Evolutionary conservation across 495 filamentous ascomycete species (phyloP).

Genomic region (Umbilicaria muhlenbergii): DNA sequence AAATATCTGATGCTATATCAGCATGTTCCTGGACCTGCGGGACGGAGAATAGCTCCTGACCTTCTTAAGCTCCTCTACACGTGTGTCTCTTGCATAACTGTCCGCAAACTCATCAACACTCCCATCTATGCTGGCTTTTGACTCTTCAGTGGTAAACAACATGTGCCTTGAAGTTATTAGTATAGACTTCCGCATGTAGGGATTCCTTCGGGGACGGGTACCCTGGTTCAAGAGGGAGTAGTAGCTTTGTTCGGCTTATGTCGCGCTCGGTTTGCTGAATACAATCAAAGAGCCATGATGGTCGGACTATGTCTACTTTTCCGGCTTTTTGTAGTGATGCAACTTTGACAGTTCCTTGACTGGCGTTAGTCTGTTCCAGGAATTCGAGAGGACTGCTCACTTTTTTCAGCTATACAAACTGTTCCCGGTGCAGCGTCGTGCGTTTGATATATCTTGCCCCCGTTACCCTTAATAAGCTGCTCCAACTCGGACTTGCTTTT

Average conservation of each 20-base stretch:
- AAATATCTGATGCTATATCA: constrained; percentile 20
- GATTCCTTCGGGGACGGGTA: constrained; percentile 25
- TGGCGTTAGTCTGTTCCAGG: constrained; percentile 1
- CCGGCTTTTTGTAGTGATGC: constrained; percentile 61
- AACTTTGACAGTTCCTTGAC: constrained; percentile 59
- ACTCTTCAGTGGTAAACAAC: constrained; percentile 34
- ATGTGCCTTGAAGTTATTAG: constrained; percentile 28
- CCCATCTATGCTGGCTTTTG: constrained; percentile 24
- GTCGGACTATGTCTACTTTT: constrained; percentile 53
- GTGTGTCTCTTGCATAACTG: constrained; percentile 64
- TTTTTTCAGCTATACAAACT: constrained; percentile 67
- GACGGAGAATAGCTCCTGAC: constrained; percentile 13
- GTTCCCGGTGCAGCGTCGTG: constrained; percentile 42
- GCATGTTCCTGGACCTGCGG: not conserved
- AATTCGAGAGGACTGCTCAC: constrained; percentile 15
- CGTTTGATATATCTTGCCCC: constrained; percentile 68
- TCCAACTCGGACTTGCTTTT: constrained; percentile 72
- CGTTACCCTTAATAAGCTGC: constrained; percentile 70
- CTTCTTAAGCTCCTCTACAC: constrained; percentile 43
- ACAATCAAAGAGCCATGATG: constrained; percentile 77
- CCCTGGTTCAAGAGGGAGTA: constrained; percentile 56
- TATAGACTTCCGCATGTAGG: not conserved
- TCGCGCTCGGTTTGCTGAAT: constrained; percentile 51
- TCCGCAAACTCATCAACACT: constrained; percentile 68
- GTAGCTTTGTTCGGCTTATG: constrained; percentile 32